Evolutionary conservation across 805 yeast genomes (phyloP), one percentile per base, ranked within the genome.

Genomic region (Candida yuanshanica): DNA sequence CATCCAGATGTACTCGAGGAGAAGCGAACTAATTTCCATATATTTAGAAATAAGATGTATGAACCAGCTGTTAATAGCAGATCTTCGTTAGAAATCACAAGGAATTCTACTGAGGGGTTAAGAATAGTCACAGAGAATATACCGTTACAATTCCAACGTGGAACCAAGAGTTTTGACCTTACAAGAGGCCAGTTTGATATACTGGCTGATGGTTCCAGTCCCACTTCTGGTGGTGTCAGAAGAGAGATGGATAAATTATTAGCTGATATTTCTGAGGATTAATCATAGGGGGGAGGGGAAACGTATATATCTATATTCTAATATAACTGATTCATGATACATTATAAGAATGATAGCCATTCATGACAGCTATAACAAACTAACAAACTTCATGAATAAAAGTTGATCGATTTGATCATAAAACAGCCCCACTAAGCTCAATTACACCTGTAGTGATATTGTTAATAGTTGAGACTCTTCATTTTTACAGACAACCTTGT

Each of bases 1-100:
- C 58, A 66, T 40, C 62, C 62, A 21, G 51, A 51, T 1, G 54
- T 64, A 23, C 56, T 77, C 39, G 51, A 47, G 7, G 50, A 55
- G 20, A 74, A 73, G 47, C 59, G 80, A 36, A 50, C 62, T 4
- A 65, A 65, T 37, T 70, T 69, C 46, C 68, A 67, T 40, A 53
- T 52, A 16, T 53, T 70, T 41, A 50, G 77, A 36, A 50, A 60
- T 11, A 70, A 67, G 20, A 69, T 74, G 74, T 43, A 64, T 8
- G 56, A 58, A 2, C 75, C 75, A 0, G 67, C 72, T 1, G 27
- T 41, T 37, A 59, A 43, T 47, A 45, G 55, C 37, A 51, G 60
- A 22, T 52, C 62, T 12, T 53, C 59, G 3, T 34, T 52, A 21
- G 55, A 50, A 29, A 39, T 53, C 11, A 38, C 46, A 7, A 38